A percentile compares a stretch with the other conserved stretches of the same genome.
phyloP scores from a whole-genome alignment of 73 alveolate genomes.

The Symbiodinium pilosum region DNA sequence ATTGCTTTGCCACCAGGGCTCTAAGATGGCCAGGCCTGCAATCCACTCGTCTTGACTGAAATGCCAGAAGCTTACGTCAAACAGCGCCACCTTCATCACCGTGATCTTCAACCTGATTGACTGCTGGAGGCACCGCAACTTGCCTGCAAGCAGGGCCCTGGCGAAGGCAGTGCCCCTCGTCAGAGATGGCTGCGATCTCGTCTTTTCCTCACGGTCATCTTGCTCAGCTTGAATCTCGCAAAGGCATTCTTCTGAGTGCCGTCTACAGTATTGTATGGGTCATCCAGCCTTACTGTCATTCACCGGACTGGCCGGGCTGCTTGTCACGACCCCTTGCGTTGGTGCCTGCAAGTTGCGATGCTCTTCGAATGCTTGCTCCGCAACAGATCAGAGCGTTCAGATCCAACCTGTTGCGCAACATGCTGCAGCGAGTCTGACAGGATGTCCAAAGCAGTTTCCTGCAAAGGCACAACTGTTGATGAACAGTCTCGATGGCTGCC shows the following conservation, averaged over 20 bases:
- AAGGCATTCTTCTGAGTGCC: too few species aligned
- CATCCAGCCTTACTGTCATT: too few species aligned
- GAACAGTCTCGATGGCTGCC: not conserved
- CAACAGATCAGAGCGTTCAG: too few species aligned
- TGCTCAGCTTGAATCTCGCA: too few species aligned
- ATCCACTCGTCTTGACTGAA: not conserved
- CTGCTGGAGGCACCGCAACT: not conserved
- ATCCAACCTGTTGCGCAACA: not conserved
- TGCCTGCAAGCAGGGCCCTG: too few species aligned
- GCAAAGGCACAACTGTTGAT: not conserved
- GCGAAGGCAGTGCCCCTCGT: not conserved
- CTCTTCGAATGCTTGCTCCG: too few species aligned
- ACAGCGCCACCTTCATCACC: not conserved
- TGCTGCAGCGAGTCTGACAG: not conserved
- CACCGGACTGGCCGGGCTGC: too few species aligned
- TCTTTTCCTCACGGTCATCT: not conserved
- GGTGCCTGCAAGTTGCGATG: too few species aligned
- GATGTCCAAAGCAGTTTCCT: not conserved
- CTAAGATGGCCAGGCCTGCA: constrained; percentile 3
- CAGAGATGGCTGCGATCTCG: not conserved
- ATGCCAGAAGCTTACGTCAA: too few species aligned
- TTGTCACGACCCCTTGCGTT: too few species aligned
- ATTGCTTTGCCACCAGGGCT: not conserved
- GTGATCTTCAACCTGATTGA: not conserved
- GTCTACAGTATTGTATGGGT: too few species aligned